Conservation (phyloP, 2,329 filamentous ascomycete genomes). For the Hymenoscyphus fraxineus region DNA sequence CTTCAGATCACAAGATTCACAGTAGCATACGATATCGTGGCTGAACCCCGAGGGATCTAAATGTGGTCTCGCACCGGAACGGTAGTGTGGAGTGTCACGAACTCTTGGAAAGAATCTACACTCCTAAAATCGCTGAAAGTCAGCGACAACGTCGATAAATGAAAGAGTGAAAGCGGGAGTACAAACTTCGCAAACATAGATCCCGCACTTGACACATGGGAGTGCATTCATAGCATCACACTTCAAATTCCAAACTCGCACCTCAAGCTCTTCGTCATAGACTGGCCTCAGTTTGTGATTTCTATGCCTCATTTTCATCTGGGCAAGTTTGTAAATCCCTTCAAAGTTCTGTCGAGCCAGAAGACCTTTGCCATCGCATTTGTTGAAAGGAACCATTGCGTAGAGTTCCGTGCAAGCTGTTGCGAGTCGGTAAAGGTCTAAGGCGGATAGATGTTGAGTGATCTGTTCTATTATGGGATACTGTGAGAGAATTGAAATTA, state of each 20-base stretch:
- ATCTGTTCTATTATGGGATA: background rate
- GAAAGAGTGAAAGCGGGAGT: background rate
- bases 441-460: background rate
- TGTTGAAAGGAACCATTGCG: background rate
- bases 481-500: background rate
- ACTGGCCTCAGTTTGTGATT: no score
- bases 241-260: constrained; percentile 5
- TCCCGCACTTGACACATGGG: background rate
- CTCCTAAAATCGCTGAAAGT: background rate
- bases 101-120: background rate
- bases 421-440: constrained; percentile 2
- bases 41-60: background rate
- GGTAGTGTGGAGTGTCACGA: background rate
- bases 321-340: background rate
- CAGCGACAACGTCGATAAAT: background rate
- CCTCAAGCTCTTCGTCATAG: constrained; percentile 5
- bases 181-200: constrained; percentile 2
- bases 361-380: constrained; percentile 1
- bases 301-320: no score
- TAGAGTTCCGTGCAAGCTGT: background rate
- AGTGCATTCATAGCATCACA: constrained; percentile 7
- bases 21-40: constrained; percentile 14
- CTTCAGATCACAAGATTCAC: constrained; percentile 15
- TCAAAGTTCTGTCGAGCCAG: background rate
- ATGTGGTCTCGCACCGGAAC: background rate